Evolutionary conservation across 805 yeast species (phyloP).

Genomic region (Ogataea siamensis): DNA sequence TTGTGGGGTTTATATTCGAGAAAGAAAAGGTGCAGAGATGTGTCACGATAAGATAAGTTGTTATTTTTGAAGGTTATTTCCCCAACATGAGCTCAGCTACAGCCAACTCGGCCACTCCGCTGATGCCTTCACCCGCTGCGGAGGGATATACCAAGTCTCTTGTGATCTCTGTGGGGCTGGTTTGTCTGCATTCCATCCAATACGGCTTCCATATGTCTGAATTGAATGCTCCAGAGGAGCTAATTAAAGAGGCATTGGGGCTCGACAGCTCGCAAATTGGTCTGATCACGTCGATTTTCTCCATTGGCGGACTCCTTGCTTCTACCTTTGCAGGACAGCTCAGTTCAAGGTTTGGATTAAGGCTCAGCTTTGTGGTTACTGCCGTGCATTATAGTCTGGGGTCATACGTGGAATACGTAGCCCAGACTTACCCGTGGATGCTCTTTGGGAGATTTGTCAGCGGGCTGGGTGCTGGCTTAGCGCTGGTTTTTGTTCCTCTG

Average conservation of each 20-base stretch:
- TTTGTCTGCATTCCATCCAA: conserved; percentile 78
- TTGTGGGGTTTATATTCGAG: not conserved
- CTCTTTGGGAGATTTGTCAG: conserved; percentile 69
- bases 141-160: conserved; percentile 30
- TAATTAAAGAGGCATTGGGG: conserved; percentile 35
- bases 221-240: conserved; percentile 82
- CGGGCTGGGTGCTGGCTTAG: conserved; percentile 86
- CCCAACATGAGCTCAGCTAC: not conserved
- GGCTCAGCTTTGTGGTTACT: conserved; percentile 49
- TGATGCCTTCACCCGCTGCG: not conserved
- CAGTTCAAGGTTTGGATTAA: conserved; percentile 68
- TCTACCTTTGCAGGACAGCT: conserved; percentile 65
- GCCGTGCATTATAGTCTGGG: conserved; percentile 57
- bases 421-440: conserved; percentile 44
- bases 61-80: not conserved
- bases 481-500: conserved; percentile 82
- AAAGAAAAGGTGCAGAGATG: conserved; percentile 4
- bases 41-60: conserved; percentile 5
- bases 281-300: conserved; percentile 70
- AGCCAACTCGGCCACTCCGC: not conserved
- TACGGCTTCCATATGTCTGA: conserved; percentile 96
- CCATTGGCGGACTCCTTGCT: conserved; percentile 81
- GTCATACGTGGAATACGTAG: conserved; percentile 54
- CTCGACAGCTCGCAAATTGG: conserved; percentile 55
- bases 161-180: conserved; percentile 48